Evolutionary conservation across 2,329 filamentous ascomycete species (phyloP).

Genomic region (Diaporthe velutina): DNA sequence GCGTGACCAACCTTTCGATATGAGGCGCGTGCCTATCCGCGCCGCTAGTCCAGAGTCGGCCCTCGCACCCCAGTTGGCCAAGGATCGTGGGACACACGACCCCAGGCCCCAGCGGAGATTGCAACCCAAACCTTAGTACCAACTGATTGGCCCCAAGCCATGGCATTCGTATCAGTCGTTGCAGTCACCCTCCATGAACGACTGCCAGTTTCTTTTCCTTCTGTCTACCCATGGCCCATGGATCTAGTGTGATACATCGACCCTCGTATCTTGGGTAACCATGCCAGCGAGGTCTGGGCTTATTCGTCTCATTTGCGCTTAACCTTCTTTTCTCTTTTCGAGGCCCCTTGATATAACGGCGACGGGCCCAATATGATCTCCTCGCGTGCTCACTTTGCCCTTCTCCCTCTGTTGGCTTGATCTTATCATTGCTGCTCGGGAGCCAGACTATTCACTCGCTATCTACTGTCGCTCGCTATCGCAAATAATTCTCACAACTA

Average conservation of each 20-base stretch:
- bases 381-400: not conserved
- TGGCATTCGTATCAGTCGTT: slow-evolving; percentile 29
- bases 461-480: slow-evolving; percentile 5
- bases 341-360: slow-evolving; percentile 8
- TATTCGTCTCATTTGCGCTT: slow-evolving; percentile 21
- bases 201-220: slow-evolving; percentile 1
- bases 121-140: slow-evolving; percentile 28
- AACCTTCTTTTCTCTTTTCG: slow-evolving; percentile 2
- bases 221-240: not conserved
- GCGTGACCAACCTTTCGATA: slow-evolving; percentile 25
- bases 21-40: slow-evolving; percentile 30
- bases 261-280: slow-evolving; percentile 28
- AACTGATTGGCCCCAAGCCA: slow-evolving; percentile 8
- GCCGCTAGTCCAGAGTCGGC: slow-evolving; percentile 14
- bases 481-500: not conserved
- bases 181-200: slow-evolving; percentile 15
- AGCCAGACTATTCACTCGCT: slow-evolving; percentile 6
- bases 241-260: slow-evolving; percentile 7
- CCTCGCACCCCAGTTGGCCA: not conserved
- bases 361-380: slow-evolving; percentile 3
- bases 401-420: not conserved
- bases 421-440: not conserved
- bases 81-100: slow-evolving; percentile 29
- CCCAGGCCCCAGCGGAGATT: slow-evolving; percentile 32
- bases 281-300: slow-evolving; percentile 7